These are phyloP conservation scores for Penicillium dipodomyicola DNA, from an alignment of 495 filamentous ascomycete species.

Conservation along the genomic window DNA sequence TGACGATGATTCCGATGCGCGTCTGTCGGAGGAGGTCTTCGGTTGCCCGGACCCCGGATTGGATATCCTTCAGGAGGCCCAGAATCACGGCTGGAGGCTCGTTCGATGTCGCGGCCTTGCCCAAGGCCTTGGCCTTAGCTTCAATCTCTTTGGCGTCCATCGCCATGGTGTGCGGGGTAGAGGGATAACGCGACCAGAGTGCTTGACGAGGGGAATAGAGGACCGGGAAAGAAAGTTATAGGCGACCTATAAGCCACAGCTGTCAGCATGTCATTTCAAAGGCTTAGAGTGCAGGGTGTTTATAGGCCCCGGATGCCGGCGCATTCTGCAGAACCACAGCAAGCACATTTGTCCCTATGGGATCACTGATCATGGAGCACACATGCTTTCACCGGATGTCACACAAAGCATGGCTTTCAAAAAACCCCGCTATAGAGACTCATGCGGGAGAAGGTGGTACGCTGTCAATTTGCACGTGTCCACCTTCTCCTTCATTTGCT, in stretches of 20 bases:
- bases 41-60: conserved; percentile 73
- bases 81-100: conserved; percentile 65
- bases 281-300: not conserved
- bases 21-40: conserved; percentile 86
- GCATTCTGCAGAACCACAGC: conserved; percentile 7
- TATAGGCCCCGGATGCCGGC: conserved; percentile 5
- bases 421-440: not conserved
- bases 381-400: not conserved
- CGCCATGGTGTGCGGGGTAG: conserved; percentile 18
- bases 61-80: conserved; percentile 69
- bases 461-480: conserved; percentile 12
- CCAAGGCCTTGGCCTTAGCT: conserved; percentile 65
- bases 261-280: conserved; percentile 1
- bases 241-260: not conserved
- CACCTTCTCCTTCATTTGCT: not conserved
- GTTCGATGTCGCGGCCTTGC: conserved; percentile 68
- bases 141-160: conserved; percentile 86
- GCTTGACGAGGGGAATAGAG: not conserved
- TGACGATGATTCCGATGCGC: conserved; percentile 84
- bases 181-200: not conserved
- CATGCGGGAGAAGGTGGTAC: not conserved
- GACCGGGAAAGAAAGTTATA: not conserved
- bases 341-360: not conserved
- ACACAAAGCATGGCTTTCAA: not conserved
- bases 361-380: not conserved